phyloP scores from a whole-genome alignment of 2,329 filamentous ascomycete genomes.

The Geosmithia morbida region DNA sequence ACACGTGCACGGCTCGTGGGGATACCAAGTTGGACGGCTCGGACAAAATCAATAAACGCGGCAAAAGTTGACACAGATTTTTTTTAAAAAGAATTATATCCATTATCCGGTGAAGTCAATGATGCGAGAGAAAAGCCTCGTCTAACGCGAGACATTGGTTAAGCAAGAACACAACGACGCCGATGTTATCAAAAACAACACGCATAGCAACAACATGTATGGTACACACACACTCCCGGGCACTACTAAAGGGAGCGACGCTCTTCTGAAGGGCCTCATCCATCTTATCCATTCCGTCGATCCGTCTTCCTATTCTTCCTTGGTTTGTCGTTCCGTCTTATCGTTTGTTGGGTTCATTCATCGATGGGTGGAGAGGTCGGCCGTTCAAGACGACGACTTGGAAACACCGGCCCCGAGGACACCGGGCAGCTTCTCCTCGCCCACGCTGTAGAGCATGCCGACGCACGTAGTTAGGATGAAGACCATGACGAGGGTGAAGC shows the following conservation, averaged over 20 bases:
- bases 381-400: conserved; percentile 19
- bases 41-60: too few relatives aligned
- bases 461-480: conserved; percentile 56
- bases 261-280: background rate
- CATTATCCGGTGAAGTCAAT: background rate
- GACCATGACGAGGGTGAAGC: conserved; percentile 57
- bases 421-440: conserved; percentile 75
- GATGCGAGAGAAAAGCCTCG: background rate
- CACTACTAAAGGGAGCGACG: background rate
- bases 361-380: conserved; percentile 28
- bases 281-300: background rate
- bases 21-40: too few relatives aligned
- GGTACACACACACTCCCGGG: background rate
- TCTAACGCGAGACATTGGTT: background rate
- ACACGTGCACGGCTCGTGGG: too few relatives aligned
- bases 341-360: background rate
- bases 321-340: background rate
- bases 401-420: conserved; percentile 94
- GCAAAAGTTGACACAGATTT: background rate
- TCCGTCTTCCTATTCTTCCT: background rate
- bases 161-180: background rate
- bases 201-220: background rate
- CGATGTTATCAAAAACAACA: background rate
- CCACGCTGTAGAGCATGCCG: conserved; percentile 68
- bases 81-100: background rate